phyloP scores from a whole-genome alignment of 805 yeast genomes.

The Nakazawaea peltata region DNA sequence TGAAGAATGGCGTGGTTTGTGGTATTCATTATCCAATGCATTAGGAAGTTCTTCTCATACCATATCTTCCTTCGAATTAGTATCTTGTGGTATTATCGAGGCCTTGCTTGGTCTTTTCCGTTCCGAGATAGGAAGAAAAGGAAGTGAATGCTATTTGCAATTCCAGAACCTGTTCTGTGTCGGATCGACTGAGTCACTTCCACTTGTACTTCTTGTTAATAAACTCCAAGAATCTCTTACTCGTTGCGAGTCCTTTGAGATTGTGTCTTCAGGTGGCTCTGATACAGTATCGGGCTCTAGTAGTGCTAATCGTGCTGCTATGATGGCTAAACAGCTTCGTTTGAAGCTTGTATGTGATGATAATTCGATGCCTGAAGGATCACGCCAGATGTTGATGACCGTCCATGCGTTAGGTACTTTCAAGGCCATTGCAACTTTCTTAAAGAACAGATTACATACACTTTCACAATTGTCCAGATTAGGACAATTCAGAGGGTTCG shows the following conservation, averaged over 20 bases:
- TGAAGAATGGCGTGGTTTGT: constrained; percentile 25
- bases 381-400: constrained; percentile 29
- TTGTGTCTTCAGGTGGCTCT: constrained; percentile 41
- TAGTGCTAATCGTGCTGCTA: constrained; percentile 32
- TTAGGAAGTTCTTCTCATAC: constrained; percentile 20
- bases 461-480: constrained; percentile 17
- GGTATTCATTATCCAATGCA: constrained; percentile 29
- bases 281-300: neutral
- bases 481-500: constrained; percentile 9
- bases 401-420: constrained; percentile 59
- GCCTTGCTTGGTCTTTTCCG: constrained; percentile 29
- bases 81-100: constrained; percentile 57
- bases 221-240: constrained; percentile 69
- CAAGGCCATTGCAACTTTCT: constrained; percentile 39
- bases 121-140: constrained; percentile 17
- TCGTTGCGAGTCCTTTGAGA: constrained; percentile 66
- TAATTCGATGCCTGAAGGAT: constrained; percentile 19
- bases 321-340: constrained; percentile 67
- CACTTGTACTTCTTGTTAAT: constrained; percentile 38
- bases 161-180: constrained; percentile 36
- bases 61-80: constrained; percentile 69
- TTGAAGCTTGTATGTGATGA: constrained; percentile 41
- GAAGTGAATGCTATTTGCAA: constrained; percentile 30
- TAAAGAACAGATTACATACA: constrained; percentile 32
- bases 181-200: constrained; percentile 23